Base-by-base conservation (phyloP, 768 basidiomycete genomes). In the Boletus fagicola region DNA sequence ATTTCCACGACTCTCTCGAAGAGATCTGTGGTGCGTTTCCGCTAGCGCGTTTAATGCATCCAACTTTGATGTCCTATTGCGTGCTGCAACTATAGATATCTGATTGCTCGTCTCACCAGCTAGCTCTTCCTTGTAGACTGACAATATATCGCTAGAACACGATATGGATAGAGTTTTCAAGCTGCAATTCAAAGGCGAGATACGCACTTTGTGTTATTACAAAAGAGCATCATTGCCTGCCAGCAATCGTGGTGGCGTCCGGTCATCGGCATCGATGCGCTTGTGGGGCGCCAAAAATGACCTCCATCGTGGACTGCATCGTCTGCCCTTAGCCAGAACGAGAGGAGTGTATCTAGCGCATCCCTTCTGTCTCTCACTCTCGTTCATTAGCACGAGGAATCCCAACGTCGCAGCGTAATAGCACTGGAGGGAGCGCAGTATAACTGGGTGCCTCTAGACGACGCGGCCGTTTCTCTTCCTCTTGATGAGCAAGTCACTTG, bases 21-120 rank as follows among this genome's bases (percentile, higher is more conserved):
- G 8, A 61, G 57, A 7, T 62, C 42, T 0, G 57, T 62, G 3
- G 66, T 68, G n/a, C 2, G 64, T 65, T n/a, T 71, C 65, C 13
- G 57, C 63, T 4, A 75, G 53, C 8, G 31, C 30, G 3, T 56
- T 40, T 2, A 75, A 62, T 15, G 61, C 65, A 0, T 68, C 66
- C 18, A 66, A 35, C 51, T 76, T 76, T 0, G 68, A 59, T 0
- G 48, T 44, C 24, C 60, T 50, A 8, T 60, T 57, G 28, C 54
- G 54, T 7, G 53, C 53, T 1, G 75, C 74, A 2, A 72, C 45
- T 10, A 69, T 45, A 3, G 74, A 70, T n/a, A 75, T 59, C 18
- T 58, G 68, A 53, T 77, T 76, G 40, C 20, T 74, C n/a, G n/a
- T n/a, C n/a, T n/a, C n/a, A n/a, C n/a, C n/a, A n/a, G n/a, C n/a